Conservation (phyloP, 2,329 filamentous ascomycete genomes). For the Stagonosporopsis vannaccii region DNA sequence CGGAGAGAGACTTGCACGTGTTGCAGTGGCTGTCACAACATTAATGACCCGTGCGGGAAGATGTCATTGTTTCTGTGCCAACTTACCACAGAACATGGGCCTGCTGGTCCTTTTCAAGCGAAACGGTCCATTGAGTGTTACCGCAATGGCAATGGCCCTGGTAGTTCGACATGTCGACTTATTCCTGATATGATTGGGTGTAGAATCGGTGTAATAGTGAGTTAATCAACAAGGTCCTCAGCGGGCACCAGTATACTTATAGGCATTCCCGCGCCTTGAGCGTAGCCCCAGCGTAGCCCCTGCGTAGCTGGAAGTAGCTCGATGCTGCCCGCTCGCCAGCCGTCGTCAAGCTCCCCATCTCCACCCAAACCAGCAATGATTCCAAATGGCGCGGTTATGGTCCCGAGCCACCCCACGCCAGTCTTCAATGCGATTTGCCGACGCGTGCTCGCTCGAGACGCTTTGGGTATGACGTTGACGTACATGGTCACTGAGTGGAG, state of each 20-base stretch:
- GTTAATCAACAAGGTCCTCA: slow-evolving; percentile 15
- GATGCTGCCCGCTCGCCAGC: background rate
- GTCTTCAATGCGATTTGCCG: slow-evolving; percentile 4
- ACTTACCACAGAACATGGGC: slow-evolving; percentile 57
- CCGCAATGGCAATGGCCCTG: slow-evolving; percentile 64
- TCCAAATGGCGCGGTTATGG: slow-evolving; percentile 7
- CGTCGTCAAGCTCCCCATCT: background rate
- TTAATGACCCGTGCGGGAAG: background rate
- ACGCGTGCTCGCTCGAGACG: background rate
- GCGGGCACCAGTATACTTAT: slow-evolving; percentile 12
- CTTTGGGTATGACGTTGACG: slow-evolving; percentile 9
- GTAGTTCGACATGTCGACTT: slow-evolving; percentile 53
- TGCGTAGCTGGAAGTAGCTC: too few relatives aligned
- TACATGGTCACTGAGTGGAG: background rate
- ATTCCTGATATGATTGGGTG: background rate
- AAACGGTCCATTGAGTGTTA: slow-evolving; percentile 60
- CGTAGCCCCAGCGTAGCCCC: background rate
- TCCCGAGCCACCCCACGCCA: background rate
- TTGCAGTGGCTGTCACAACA: slow-evolving; percentile 59
- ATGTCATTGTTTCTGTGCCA: too few relatives aligned
- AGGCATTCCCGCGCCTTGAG: background rate
- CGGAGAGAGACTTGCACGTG: slow-evolving; percentile 63
- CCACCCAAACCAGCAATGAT: background rate
- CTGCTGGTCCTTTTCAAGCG: slow-evolving; percentile 55
- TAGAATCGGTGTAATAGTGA: background rate